These are phyloP conservation scores for Nitzschia sp. DNA, from an alignment of 108 stramenopile genomes.

Conservation along the genomic window DNA sequence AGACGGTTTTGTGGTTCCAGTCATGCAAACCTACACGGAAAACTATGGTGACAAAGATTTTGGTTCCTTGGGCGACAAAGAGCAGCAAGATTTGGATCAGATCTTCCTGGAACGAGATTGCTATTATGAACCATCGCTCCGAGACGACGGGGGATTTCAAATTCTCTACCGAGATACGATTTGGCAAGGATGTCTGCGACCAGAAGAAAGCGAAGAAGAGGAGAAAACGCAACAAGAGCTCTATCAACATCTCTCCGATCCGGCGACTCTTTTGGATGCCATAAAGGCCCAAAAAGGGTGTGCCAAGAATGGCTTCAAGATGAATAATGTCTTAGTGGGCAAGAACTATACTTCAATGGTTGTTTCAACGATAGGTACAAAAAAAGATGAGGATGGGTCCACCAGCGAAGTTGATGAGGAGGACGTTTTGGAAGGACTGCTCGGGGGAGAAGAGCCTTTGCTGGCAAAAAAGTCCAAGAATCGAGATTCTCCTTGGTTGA, in stretches of 20 bases:
- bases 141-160: neutral
- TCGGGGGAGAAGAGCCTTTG: neutral
- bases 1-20: neutral
- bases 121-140: slow-evolving; percentile 7
- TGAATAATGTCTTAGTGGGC: neutral
- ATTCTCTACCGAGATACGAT: neutral
- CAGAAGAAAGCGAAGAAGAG: neutral
- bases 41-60: slow-evolving; percentile 6
- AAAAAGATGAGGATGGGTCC: neutral
- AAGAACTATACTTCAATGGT: neutral
- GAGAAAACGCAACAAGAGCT: neutral
- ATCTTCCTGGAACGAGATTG: slow-evolving; percentile 23
- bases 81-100: slow-evolving; percentile 12
- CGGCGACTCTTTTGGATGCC: neutral
- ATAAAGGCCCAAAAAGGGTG: neutral
- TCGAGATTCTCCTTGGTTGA: neutral
- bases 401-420: neutral
- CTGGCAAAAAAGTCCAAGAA: neutral
- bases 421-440: neutral
- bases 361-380: neutral
- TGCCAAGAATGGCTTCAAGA: neutral
- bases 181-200: slow-evolving; percentile 6
- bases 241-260: neutral
- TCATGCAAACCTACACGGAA: neutral
- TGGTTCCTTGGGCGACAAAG: neutral